Evolutionary conservation across 768 basidiomycete genomes (phyloP), one percentile per base, ranked within the genome.

Genomic region (Epithele typhae): DNA sequence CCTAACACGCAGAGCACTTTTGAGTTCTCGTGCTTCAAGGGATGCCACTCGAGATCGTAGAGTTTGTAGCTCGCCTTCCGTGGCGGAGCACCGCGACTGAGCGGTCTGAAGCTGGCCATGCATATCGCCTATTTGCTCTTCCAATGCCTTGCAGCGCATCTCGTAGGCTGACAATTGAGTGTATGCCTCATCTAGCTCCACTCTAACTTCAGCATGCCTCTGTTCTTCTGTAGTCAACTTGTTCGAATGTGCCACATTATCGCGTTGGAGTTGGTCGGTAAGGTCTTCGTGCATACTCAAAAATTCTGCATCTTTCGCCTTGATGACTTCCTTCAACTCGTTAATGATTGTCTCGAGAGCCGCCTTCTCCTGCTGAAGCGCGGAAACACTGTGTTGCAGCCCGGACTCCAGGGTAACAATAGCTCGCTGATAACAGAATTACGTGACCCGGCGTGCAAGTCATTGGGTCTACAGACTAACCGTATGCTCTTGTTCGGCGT

Each of bases 311-410:
- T 30, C 27, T 30, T 7, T 7, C 14, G 27, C 14, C 27, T 30
- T 30, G 27, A 30, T 30, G 27, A 14, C 7, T 30, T 58, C 51
- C 43, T 55, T 40, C 10, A 43, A 48, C 4, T n/a, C n/a, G n/a
- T 57, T 52, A 10, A 61, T 43, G 10, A 51, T 55, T 8, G 45
- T 39, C 35, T 68, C 53, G 15, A 73, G 55, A 11, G 54, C 49
- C 5, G 58, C 25, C 24, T 71, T 74, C 43, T 72, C 70, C 45
- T 73, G 72, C 14, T 68, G 60, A 4, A 77, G 53, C 3, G 73
- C 58, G 1, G 69, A 66, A 8, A 74, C 58, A 39, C 77, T 72
- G 27, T 56, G 51, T 30, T 68, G 63, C 15, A 71, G 53, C 39
- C 64, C 65, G 11, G 64, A 67, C 1, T 57, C 64, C 12, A 61